Percentiles rank a stretch among this genome's conserved stretches.
These are phyloP conservation scores for Leucaena leucocephala DNA, from an alignment of 306 rosid genomes.

Conservation along the genomic window DNA sequence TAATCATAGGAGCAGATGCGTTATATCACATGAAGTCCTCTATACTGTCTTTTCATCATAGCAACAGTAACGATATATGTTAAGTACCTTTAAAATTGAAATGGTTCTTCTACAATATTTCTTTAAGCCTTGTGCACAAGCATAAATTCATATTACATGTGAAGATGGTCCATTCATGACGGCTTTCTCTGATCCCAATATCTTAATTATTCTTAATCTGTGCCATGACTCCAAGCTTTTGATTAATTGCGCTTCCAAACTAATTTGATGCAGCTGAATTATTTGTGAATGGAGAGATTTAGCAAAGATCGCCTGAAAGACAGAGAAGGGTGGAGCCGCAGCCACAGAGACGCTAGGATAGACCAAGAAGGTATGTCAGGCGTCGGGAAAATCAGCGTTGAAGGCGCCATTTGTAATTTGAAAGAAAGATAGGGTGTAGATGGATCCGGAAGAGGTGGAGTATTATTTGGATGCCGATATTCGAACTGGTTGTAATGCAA, in stretches of 20 bases:
- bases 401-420: conserved; percentile 14
- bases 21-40: too few relatives aligned
- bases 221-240: too few relatives aligned
- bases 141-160: background rate
- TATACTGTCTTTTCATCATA: too few relatives aligned
- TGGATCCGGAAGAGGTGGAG: too few relatives aligned
- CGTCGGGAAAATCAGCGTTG: conserved; percentile 71
- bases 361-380: conserved; percentile 83
- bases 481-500: too few relatives aligned
- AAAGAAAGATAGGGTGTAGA: too few relatives aligned
- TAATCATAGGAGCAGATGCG: too few relatives aligned
- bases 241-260: conserved; percentile 12
- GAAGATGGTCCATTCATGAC: background rate
- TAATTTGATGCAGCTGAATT: conserved; percentile 69
- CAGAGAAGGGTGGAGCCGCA: conserved; percentile 42
- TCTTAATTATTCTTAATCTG: too few relatives aligned
- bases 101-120: background rate
- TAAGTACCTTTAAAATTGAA: background rate
- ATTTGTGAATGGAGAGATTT: conserved; percentile 90
- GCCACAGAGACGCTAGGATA: conserved; percentile 53
- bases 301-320: conserved; percentile 89
- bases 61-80: background rate
- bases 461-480: too few relatives aligned
- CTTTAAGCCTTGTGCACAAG: background rate
- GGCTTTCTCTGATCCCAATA: background rate